Conservation (phyloP, 768 basidiomycete genomes). For the Auriscalpium microsporum region DNA sequence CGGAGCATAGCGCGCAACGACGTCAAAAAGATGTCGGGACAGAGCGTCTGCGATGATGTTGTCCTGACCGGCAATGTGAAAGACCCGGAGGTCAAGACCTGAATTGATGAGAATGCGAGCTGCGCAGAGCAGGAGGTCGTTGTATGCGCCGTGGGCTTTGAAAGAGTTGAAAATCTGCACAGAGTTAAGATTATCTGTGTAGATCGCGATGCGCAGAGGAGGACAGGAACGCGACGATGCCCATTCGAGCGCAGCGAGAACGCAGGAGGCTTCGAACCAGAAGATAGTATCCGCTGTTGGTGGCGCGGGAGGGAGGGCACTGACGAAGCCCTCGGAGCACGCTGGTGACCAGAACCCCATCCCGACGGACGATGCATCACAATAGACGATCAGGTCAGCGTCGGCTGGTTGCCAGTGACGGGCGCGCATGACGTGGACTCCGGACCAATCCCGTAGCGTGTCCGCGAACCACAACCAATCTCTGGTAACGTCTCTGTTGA, state of each 20-base stretch:
- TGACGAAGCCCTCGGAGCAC: not conserved
- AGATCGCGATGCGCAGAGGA: conserved; percentile 12
- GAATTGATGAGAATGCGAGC: conserved; percentile 6
- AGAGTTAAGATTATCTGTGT: conserved; percentile 20
- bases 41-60: conserved; percentile 20
- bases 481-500: conserved; percentile 20
- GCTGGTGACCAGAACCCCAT: conserved; percentile 17
- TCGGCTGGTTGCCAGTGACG: conserved; percentile 2
- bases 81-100: conserved; percentile 13
- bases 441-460: conserved; percentile 5
- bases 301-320: not conserved
- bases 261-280: conserved; percentile 3
- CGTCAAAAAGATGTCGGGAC: conserved; percentile 3
- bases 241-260: conserved; percentile 2
- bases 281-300: conserved; percentile 4
- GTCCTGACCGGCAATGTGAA: conserved; percentile 18
- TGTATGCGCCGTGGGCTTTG: conserved; percentile 9
- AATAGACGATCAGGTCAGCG: conserved; percentile 10
- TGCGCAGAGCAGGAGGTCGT: conserved; percentile 11
- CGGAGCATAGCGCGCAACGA: not conserved
- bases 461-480: conserved; percentile 28
- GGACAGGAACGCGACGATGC: not conserved
- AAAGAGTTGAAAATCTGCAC: conserved; percentile 20
- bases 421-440: conserved; percentile 10
- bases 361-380: conserved; percentile 18